Base-by-base conservation (phyloP, 225 moss, liverwort and hornwort genomes). In the Physcomitrellopsis africana region DNA sequence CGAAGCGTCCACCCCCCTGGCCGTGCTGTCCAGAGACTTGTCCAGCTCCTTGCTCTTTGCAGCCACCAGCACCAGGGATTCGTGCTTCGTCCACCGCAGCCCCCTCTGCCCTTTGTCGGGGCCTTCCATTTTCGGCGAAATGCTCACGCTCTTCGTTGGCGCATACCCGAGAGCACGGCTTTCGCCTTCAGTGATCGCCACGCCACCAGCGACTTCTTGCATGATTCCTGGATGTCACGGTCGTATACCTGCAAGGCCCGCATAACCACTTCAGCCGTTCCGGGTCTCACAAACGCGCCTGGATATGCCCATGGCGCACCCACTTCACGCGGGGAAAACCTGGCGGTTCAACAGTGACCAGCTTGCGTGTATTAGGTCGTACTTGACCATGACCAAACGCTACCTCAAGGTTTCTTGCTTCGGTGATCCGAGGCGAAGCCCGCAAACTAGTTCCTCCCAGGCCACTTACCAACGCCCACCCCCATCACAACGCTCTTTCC, bases 21-120 rank as follows among this genome's bases (percentile, higher is more conserved):
- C 72, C 58, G 88, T 71, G 77, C 85, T 80, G 60, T 91, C 95
- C 74, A 86, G 81, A 55, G 93, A 91, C 70, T 91, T 93, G 76
- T 94, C 94, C 65, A 94, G 89, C 81, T 94, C 94, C 65, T 86
- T 92, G 87, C 86, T 94, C 85, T 93, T 95, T 61, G 93, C 93
- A 17, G 86, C 85, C 14, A 95, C 91, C 15, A 95, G 84, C 42
- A 88, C 89, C 15, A 93, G 74, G 11, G 95, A 93, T 74, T 95
- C 95, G 55, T 90, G 85, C 88, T 93, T 95, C 56, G 89, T 95
- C 95, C 95, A 95, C 62, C 95, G 91, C 42, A 88, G 61, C 5
- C 88, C 88, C 60, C 88, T 76, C 66, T 85, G 88, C 46, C 88
- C 88, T 60, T 88, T 88, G 76, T 88, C 88, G 63, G 83, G 22